These are phyloP conservation scores for Paramecium sexaurelia DNA, from an alignment of 73 alveolate species.

Conservation along the genomic window DNA sequence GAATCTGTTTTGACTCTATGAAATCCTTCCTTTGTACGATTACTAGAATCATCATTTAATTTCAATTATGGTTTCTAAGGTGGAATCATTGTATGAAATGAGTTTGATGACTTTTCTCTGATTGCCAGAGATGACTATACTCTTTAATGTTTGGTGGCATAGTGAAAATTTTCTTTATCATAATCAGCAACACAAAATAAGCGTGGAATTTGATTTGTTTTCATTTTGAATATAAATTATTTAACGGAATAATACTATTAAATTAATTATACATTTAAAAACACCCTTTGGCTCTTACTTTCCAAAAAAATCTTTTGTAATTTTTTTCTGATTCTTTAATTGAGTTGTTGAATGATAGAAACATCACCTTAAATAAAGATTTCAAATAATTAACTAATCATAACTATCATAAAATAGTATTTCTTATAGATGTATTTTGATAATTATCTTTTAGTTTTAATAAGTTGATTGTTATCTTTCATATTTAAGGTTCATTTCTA, in stretches of 20 bases:
- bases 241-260: conserved; percentile 17
- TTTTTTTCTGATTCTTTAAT: no score
- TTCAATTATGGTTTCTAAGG: conserved; percentile 4
- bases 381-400: no score
- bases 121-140: conserved; percentile 27
- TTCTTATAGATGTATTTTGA: no score
- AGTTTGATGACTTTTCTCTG: conserved; percentile 51
- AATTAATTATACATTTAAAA: background rate
- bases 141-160: conserved; percentile 17
- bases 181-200: conserved; percentile 7
- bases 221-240: conserved; percentile 35
- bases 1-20: conserved; percentile 51
- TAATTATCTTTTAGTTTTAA: no score
- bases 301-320: no score
- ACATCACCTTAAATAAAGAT: no score
- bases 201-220: conserved; percentile 22
- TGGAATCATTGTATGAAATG: conserved; percentile 13
- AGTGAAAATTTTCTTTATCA: conserved; percentile 24
- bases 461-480: no score
- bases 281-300: background rate
- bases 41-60: background rate
- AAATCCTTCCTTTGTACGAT: background rate
- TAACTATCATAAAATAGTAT: no score
- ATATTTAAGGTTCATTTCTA: no score
- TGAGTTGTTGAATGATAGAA: no score